Evolutionary conservation across 129 eudicot genomes (phyloP), one percentile per base, ranked within the genome.

Genomic region (Escallonia rubra): DNA sequence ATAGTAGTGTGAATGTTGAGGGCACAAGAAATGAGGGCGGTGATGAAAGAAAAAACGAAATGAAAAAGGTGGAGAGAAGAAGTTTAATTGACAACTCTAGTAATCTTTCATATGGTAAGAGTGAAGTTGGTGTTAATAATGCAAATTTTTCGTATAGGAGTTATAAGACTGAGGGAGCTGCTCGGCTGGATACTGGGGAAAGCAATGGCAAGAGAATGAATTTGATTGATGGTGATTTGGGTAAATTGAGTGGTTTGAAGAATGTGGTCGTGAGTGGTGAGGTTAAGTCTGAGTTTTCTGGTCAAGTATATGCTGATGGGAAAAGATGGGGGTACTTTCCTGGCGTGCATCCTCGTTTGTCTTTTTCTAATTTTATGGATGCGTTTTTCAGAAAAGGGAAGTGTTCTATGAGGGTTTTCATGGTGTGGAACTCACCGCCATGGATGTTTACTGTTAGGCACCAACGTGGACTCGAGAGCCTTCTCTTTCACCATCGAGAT

Each of bases 371-470:
- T 43, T 93, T 93, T 45, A 74, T 93, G 92, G 87, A 84, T 61
- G 70, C 81, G 7, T 89, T 91, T 66, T 89, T 89, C 64, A 84
- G 92, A 66, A 84, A 70, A 78, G 95, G 95, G 5, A 89, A 80
- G 78, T 93, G 98, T 64, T 76, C 61, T 9, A 76, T 84, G 90
- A 82, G 96, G 68, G 78, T 93, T 6, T 93, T 89, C 63, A 93
- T 93, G 98, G 95, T 89, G 14, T 93, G 98, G 98, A 93, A 93
- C 76, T 93, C 96, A 3, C 96, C 98, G 0, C 81, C 95, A 4
- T 93, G 98, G 98, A 81, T 78, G 79, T 89, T 75, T 60, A 84
- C 85, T 74, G 88, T 84, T 65, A 64, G 98, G 41, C 86, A 93
- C 60, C 96, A 89, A 76, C 77, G 96, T 49, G 83, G 90, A 10